Conservation (phyloP, 1,139 yeast genomes). For the Wickerhamomyces sp. region DNA sequence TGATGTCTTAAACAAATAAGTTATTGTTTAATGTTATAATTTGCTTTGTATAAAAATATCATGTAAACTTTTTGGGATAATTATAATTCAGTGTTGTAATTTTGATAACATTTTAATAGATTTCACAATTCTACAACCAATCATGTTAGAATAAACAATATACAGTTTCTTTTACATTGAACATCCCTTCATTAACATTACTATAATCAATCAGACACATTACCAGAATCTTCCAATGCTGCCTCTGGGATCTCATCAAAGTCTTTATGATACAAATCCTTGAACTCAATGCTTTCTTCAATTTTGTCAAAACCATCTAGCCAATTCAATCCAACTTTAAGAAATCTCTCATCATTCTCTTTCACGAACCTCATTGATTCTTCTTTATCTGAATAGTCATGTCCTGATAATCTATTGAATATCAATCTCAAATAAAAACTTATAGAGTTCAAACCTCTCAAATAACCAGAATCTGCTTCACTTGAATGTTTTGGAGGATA, state of each 20-base stretch:
- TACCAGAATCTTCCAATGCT: conserved; percentile 21
- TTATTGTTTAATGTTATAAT: conserved; percentile 10
- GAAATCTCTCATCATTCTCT: conserved; percentile 25
- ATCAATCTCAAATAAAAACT: conserved; percentile 54
- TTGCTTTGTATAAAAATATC: conserved; percentile 17
- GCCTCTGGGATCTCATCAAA: conserved; percentile 20
- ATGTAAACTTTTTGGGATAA: conserved; percentile 1
- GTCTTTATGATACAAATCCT: conserved; percentile 11
- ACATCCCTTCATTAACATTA: not conserved
- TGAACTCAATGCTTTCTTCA: conserved; percentile 7
- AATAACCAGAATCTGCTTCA: conserved; percentile 74
- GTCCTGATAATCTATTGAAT: conserved; percentile 43
- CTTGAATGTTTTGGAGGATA: conserved; percentile 69
- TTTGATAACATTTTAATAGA: too few relatives aligned
- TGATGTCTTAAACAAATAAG: conserved; percentile 83
- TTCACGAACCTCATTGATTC: conserved; percentile 26
- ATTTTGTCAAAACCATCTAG: conserved; percentile 31
- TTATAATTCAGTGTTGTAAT: not conserved
- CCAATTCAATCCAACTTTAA: conserved; percentile 32
- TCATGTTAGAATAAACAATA: too few relatives aligned
- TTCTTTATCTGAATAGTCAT: conserved; percentile 24
- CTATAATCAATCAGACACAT: conserved; percentile 20
- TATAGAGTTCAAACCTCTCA: conserved; percentile 72
- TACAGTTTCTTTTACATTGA: too few relatives aligned
- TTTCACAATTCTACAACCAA: too few relatives aligned